A percentile compares a stretch with the other conserved stretches of the same genome.
Conservation (phyloP, 2,329 filamentous ascomycete species). For the Orbilia ellipsospora region DNA sequence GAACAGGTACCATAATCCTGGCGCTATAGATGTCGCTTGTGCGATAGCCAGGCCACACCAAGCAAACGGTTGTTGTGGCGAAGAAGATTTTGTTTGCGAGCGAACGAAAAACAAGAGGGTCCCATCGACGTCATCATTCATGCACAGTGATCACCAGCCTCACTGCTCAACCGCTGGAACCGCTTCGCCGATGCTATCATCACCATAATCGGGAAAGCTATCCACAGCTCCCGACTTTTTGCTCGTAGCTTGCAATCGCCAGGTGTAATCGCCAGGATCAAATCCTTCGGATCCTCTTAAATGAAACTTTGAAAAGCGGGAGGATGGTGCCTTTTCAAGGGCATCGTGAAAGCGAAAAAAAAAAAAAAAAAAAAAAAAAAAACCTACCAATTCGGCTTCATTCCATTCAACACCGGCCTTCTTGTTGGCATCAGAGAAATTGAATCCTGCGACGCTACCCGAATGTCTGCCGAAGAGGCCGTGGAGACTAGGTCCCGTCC, state of each 20-base stretch:
- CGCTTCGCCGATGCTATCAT: not conserved
- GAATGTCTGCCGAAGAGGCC: conserved; percentile 98
- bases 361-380: not conserved
- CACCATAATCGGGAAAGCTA: not conserved
- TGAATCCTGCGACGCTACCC: conserved; percentile 88
- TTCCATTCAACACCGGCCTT: conserved; percentile 90
- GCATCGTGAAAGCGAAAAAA: not conserved
- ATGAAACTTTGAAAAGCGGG: no score
- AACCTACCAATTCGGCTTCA: conserved; percentile 80
- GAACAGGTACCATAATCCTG: no score
- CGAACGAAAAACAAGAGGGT: not conserved
- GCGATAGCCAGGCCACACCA: not conserved
- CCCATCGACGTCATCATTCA: conserved; percentile 7
- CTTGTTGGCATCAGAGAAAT: conserved; percentile 99
- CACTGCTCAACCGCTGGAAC: not conserved
- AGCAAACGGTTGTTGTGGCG: conserved; percentile 1
- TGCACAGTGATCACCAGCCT: conserved; percentile 8
- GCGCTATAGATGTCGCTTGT: not conserved
- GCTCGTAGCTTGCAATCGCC: no score
- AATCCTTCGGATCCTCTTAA: no score
- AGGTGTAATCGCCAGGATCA: no score
- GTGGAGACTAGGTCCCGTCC: conserved; percentile 96
- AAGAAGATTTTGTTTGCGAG: not conserved
- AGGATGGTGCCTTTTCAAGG: no score
- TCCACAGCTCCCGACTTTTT: no score